Evolutionary conservation across 192 early-diverging fungal genomes (phyloP), one percentile per base, ranked within the genome.

Genomic region (Phlyctochytrium bullatum): DNA sequence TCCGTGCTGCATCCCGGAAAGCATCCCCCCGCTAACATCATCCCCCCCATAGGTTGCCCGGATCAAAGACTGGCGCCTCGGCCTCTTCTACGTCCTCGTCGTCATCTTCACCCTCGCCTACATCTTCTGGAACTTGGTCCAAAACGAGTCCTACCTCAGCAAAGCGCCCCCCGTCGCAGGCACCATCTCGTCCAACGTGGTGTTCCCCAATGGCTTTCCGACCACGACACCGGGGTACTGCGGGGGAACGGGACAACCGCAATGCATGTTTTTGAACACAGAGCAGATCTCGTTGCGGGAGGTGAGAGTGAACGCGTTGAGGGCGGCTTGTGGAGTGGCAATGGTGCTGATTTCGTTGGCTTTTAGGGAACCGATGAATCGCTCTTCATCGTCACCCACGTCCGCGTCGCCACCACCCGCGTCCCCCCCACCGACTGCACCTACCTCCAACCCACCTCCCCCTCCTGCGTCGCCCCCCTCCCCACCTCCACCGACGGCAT

Each of bases 331-430:
- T n/a, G n/a, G n/a, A n/a, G n/a, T n/a, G n/a, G n/a, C n/a, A n/a
- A n/a, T n/a, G n/a, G n/a, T n/a, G n/a, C n/a, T n/a, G n/a, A n/a
- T n/a, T n/a, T n/a, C n/a, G n/a, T n/a, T n/a, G n/a, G n/a, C n/a
- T n/a, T n/a, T 47, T 47, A 47, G 40, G 40, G 40, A 47, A 47
- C 10, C 40, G 72, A 67, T 34, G 72, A 74, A 47, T 61, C 68
- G 3, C 34, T 78, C 29, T 74, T 78, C 50, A 36, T 78, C 36
- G 73, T 71, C n/a, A 78, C 76, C 33, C 62, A 72, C n/a, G 64
- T 78, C 2, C 68, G 62, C 2, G 58, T 71, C 24, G 35, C 60
- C 1, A 34, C 16, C 6, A 71, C 73, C 2, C 64, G 60, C 14
- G 68, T 65, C 10, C 56, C 65, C 29, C n/a, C 31, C n/a, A 2